Evolutionary conservation across 805 yeast species (phyloP).

Genomic region (Teunomyces funiuensis): DNA sequence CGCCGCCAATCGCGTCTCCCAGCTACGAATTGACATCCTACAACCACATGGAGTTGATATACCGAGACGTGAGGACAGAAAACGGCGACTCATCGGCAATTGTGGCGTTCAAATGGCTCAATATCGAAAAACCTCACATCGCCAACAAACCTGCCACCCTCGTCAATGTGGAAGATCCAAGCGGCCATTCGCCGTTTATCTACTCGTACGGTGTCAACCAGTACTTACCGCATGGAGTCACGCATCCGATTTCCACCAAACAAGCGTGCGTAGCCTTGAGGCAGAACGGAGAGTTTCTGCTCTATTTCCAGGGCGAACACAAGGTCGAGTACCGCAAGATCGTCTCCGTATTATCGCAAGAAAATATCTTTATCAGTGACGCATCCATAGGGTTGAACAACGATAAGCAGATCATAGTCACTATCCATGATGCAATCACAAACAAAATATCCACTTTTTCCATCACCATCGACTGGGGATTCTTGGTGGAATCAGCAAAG

Average conservation of each 20-base stretch:
- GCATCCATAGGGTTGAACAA: conserved; percentile 55
- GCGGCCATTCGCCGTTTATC: conserved; percentile 16
- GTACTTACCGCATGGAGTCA: conserved; percentile 56
- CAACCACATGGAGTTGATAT: conserved; percentile 49
- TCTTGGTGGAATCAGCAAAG: conserved; percentile 45
- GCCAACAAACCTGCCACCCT: conserved; percentile 58
- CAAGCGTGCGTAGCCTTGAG: conserved; percentile 72
- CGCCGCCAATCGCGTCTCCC: conserved; percentile 24
- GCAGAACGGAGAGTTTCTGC: conserved; percentile 55
- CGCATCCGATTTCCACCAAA: conserved; percentile 67
- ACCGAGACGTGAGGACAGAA: conserved; percentile 36
- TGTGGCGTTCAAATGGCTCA: conserved; percentile 69
- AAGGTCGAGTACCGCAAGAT: conserved; percentile 55
- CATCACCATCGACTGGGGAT: conserved; percentile 57
- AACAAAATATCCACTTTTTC: conserved; percentile 41
- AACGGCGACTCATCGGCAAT: conserved; percentile 14
- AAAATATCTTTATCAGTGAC: conserved; percentile 18
- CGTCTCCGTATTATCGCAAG: conserved; percentile 28
- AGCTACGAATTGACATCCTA: conserved; percentile 44
- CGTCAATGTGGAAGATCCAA: conserved; percentile 15
- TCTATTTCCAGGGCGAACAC: conserved; percentile 66
- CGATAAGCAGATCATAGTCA: conserved; percentile 46
- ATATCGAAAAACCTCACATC: conserved; percentile 65
- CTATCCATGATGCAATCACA: conserved; percentile 38
- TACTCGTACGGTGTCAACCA: conserved; percentile 61